Evolutionary conservation across 768 basidiomycete genomes (phyloP).

Genomic region (Trametes cinnabarina): DNA sequence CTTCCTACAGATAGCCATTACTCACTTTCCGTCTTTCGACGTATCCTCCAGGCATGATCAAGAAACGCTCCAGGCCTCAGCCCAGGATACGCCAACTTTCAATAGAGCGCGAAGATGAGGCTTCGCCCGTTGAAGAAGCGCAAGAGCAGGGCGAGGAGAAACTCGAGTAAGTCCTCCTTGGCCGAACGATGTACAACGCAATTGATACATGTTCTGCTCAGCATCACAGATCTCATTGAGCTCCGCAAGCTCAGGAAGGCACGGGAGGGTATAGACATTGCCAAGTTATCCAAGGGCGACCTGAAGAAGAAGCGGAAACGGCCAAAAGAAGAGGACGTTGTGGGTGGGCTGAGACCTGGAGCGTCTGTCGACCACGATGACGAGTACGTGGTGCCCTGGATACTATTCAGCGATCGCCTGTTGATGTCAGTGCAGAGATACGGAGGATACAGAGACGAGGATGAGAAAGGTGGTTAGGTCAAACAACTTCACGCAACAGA

Average conservation of each 20-base stretch:
- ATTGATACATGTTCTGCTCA: slow-evolving; percentile 29
- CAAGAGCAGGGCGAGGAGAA: slow-evolving; percentile 21
- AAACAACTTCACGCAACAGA: slow-evolving; percentile 97
- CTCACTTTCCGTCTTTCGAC: too few species aligned
- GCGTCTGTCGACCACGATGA: slow-evolving; percentile 50
- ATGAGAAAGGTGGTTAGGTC: slow-evolving; percentile 72
- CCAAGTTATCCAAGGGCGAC: slow-evolving; percentile 84
- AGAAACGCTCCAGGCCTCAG: slow-evolving; percentile 70
- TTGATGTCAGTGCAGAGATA: slow-evolving; percentile 42
- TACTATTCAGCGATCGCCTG: background rate
- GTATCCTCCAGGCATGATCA: slow-evolving; percentile 50
- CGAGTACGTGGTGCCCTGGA: slow-evolving; percentile 45
- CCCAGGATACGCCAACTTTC: slow-evolving; percentile 54
- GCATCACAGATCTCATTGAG: slow-evolving; percentile 81
- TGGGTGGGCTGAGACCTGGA: slow-evolving; percentile 58
- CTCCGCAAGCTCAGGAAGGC: slow-evolving; percentile 71
- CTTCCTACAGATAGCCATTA: too few species aligned
- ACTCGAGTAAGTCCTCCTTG: slow-evolving; percentile 22
- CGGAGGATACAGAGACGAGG: slow-evolving; percentile 65
- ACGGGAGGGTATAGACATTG: slow-evolving; percentile 81
- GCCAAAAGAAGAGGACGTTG: slow-evolving; percentile 41
- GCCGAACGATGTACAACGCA: background rate
- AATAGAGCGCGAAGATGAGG: slow-evolving; percentile 30
- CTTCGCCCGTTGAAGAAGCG: slow-evolving; percentile 35
- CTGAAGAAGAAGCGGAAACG: slow-evolving; percentile 67